Evolutionary conservation across 768 basidiomycete species (phyloP), one percentile per base, ranked within the genome.

Genomic region (Leccinum truebloodii): DNA sequence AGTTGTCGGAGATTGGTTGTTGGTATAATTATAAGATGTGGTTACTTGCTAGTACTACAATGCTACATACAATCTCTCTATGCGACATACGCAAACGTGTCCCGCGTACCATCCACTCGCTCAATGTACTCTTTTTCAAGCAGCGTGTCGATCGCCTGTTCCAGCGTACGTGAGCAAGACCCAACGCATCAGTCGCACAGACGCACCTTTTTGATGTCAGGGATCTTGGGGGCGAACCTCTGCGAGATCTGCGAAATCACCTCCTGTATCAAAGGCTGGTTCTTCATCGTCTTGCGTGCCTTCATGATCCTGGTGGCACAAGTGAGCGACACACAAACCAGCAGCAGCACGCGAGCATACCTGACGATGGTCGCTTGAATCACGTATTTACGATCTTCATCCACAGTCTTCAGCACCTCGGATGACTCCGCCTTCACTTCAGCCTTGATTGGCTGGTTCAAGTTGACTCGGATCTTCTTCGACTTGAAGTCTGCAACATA

Each of bases 121-220:
- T 98, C 95, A 67, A 99, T 90, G 74, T 98, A 99, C 73, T 99
- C 96, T 78, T 96, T 96, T 79, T 98, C 96, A 52, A 98, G 79
- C 20, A 98, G 79, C 14, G 87, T 87, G 71, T 96, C 94, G 60
- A 98, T 96, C 3, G 93, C 92, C 90, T 92, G 60, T 13, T 13
- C 4, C 24, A 2, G 8, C 1, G 1, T 14, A 32, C 32, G 49
- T 62, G 34, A 72, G 64, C 37, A 0, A 0, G 32, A 20, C 20
- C 55, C 3, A 3, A n/a, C 55, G 4, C 16, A 2, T 1, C 5
- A 34, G 34, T 28, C 14, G 14, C 7, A 39, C 3, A 46, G 39
- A 51, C 74, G 10, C 18, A 90, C 92, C 86, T 96, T 95, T 77
- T 98, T 98, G 78, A 98, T 95, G 71, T 97, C 95, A 3, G 93